Conservation (phyloP, 306 rosid species). For the Pyrus betulifolia region DNA sequence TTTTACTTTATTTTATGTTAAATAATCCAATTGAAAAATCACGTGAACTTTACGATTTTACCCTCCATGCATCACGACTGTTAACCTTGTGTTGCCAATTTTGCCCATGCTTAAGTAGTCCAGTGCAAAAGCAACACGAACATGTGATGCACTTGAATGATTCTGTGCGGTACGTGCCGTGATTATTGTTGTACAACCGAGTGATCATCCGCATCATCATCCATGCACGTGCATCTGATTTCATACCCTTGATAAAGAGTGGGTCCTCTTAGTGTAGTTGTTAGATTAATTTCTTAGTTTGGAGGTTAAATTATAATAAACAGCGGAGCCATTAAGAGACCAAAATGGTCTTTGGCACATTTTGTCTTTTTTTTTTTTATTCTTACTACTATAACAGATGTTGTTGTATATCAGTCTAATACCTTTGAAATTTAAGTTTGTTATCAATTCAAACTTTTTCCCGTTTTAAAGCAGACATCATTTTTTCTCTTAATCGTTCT, state of each 20-base stretch:
- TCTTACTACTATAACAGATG: no score
- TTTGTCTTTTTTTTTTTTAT: no score
- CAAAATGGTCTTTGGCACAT: no score
- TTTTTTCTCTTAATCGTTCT: no score
- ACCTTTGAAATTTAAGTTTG: no score
- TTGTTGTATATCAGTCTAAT: no score
- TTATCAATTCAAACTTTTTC: no score
- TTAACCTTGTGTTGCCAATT: neutral
- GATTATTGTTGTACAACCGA: constrained; percentile 19
- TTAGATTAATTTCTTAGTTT: neutral
- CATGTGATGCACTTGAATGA: neutral
- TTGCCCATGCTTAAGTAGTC: neutral
- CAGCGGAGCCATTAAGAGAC: no score
- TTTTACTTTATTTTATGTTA: neutral
- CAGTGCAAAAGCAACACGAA: constrained; percentile 1
- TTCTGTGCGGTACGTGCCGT: constrained; percentile 13
- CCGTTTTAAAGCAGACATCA: no score
- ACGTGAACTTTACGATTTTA: neutral
- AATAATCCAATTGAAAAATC: neutral
- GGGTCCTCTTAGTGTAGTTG: neutral
- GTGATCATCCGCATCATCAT: constrained; percentile 10
- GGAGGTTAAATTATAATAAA: no score
- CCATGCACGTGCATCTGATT: constrained; percentile 14
- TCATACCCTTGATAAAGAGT: neutral
- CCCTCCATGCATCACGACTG: neutral